These are phyloP conservation scores for Dryas integrifolia DNA, from an alignment of 331 rosid genomes.

Conservation along the genomic window DNA sequence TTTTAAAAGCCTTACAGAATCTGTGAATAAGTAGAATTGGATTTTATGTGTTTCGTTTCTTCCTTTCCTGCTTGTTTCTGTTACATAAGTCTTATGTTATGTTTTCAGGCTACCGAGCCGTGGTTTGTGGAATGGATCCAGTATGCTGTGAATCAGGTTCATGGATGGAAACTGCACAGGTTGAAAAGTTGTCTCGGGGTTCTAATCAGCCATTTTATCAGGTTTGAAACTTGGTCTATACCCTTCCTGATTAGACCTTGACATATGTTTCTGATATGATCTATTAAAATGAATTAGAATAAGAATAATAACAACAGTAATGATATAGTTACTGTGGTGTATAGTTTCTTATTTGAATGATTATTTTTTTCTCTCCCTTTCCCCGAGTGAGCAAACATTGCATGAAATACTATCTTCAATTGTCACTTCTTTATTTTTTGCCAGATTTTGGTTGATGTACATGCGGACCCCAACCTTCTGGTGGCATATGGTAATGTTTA, in stretches of 20 bases:
- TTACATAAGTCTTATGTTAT: background rate
- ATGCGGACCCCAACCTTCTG: conserved; percentile 69
- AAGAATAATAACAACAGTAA: background rate
- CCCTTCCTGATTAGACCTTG: background rate
- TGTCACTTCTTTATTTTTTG: conserved; percentile 18
- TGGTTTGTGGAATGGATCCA: conserved; percentile 96
- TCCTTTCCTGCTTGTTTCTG: conserved; percentile 19
- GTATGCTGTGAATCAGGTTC: conserved; percentile 83
- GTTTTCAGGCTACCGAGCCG: conserved; percentile 69
- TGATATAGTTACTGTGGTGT: background rate
- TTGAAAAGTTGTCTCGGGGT: conserved; percentile 68
- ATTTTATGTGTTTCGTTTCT: background rate
- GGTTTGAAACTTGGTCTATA: conserved; percentile 37
- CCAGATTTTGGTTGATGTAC: conserved; percentile 84
- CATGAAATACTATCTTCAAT: background rate
- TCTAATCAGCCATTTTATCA: conserved; percentile 84
- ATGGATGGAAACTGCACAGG: conserved; percentile 90
- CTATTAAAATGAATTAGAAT: background rate
- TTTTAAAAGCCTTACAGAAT: background rate
- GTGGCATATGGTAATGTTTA: conserved; percentile 76
- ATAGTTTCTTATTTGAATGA: background rate
- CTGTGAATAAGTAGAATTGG: conserved; percentile 20
- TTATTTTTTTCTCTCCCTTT: background rate
- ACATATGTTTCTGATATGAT: background rate
- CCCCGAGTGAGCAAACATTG: background rate